These are phyloP conservation scores for Trematosphaeria pertusa DNA, from an alignment of 2,329 filamentous ascomycete genomes.

Conservation along the genomic window DNA sequence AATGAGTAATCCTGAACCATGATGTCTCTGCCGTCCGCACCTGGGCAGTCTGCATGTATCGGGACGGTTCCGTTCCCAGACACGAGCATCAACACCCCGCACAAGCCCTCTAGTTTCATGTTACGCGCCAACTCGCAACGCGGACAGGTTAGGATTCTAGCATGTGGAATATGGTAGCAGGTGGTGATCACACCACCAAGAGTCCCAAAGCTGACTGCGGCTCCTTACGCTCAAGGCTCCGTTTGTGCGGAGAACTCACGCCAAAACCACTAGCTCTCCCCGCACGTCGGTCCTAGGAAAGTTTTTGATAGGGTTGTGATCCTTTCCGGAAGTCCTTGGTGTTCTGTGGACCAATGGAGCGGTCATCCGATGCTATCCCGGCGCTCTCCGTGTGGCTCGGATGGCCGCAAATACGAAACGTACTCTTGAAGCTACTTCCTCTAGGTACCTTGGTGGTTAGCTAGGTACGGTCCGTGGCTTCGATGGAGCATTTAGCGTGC, in stretches of 20 bases:
- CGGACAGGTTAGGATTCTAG: too few relatives aligned
- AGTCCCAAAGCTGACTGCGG: conserved; percentile 7
- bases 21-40: too few relatives aligned
- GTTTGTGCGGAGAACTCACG: conserved; percentile 28
- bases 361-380: conserved; percentile 31
- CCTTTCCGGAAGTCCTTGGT: conserved; percentile 13
- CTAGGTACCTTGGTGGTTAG: not conserved
- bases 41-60: too few relatives aligned
- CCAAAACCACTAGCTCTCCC: conserved; percentile 19
- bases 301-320: not conserved
- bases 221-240: not conserved
- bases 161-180: too few relatives aligned
- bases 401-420: conserved; percentile 16
- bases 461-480: too few relatives aligned
- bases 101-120: too few relatives aligned
- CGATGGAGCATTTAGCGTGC: not conserved
- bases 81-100: too few relatives aligned
- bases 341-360: conserved; percentile 33
- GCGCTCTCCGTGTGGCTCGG: conserved; percentile 22
- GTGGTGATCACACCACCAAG: conserved; percentile 23
- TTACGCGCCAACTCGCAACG: too few relatives aligned
- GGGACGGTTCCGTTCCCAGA: too few relatives aligned
- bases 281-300: not conserved
- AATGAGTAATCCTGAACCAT: too few relatives aligned
- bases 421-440: conserved; percentile 2